Percentiles rank a stretch among this genome's conserved stretches.
Conservation (phyloP, 2,329 filamentous ascomycete genomes). For the Ceratocystis variospora region DNA sequence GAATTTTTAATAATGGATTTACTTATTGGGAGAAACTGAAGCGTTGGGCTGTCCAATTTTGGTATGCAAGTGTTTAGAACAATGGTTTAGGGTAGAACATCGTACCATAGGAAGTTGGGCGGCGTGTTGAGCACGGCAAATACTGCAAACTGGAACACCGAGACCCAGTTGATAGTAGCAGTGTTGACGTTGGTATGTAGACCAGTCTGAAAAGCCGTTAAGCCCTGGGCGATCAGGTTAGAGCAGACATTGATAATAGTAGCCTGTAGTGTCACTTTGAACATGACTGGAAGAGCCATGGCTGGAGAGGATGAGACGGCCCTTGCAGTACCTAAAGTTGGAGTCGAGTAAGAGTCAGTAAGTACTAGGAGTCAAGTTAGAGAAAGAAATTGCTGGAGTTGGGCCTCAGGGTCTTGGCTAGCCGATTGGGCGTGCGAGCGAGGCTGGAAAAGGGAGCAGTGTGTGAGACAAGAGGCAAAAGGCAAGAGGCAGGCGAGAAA, state of each 20-base stretch:
- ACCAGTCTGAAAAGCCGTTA: constrained; percentile 44
- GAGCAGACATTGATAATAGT: constrained; percentile 51
- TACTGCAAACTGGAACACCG: constrained; percentile 62
- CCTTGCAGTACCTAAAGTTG: not conserved
- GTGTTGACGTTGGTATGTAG: not conserved
- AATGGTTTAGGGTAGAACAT: too few relatives aligned
- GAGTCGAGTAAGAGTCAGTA: not conserved
- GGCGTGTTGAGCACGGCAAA: constrained; percentile 62
- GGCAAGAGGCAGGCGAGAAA: too few relatives aligned
- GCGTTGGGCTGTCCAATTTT: too few relatives aligned
- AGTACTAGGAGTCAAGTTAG: not conserved
- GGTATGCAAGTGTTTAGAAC: too few relatives aligned
- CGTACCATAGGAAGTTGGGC: constrained; percentile 68
- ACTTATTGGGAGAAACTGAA: not conserved
- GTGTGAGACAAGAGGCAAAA: too few relatives aligned
- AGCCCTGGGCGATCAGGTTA: constrained; percentile 58
- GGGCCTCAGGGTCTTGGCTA: too few relatives aligned
- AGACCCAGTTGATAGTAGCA: constrained; percentile 43
- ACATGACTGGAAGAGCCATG: constrained; percentile 34
- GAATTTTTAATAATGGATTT: too few relatives aligned
- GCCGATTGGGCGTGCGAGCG: too few relatives aligned
- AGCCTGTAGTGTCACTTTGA: constrained; percentile 50
- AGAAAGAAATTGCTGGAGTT: too few relatives aligned
- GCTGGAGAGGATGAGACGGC: not conserved
- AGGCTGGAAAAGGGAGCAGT: too few relatives aligned